These are phyloP conservation scores for Naegleria lovaniensis DNA, from an alignment of 208 protist genomes.

Conservation along the genomic window DNA sequence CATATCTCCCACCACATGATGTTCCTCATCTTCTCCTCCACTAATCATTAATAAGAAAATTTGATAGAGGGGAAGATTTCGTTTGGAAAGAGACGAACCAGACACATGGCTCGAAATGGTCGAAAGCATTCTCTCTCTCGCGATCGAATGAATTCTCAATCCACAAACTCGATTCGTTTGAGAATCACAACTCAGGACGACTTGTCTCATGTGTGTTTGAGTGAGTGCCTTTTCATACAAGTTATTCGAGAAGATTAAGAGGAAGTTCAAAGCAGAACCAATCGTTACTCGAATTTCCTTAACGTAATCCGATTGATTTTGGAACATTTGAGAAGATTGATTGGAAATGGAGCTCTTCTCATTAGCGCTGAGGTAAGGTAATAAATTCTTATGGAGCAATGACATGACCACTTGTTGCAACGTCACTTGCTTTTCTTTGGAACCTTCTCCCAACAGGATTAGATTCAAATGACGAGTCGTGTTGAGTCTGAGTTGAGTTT, in stretches of 20 bases:
- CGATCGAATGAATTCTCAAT: neutral
- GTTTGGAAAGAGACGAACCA: neutral
- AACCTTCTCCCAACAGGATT: neutral
- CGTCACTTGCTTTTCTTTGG: constrained; percentile 11
- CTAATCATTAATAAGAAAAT: neutral
- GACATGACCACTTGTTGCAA: neutral
- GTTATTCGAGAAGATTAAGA: neutral
- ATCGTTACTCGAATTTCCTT: neutral
- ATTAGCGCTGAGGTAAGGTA: neutral
- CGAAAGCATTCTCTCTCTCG: neutral
- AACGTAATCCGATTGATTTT: neutral
- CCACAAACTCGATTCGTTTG: neutral
- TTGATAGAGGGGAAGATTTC: neutral
- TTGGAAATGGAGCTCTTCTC: neutral
- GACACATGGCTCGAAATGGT: neutral
- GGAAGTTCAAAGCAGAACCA: neutral
- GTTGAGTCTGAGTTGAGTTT: neutral
- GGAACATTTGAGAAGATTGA: no score
- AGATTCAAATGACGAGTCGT: neutral
- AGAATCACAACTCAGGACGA: neutral
- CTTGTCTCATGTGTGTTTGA: neutral
- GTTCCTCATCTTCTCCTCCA: neutral
- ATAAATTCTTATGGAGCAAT: neutral
- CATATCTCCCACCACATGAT: neutral
- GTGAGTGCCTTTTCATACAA: neutral